Base-by-base conservation (phyloP, 345 rosid species). In the Pelargonium nanum region DNA sequence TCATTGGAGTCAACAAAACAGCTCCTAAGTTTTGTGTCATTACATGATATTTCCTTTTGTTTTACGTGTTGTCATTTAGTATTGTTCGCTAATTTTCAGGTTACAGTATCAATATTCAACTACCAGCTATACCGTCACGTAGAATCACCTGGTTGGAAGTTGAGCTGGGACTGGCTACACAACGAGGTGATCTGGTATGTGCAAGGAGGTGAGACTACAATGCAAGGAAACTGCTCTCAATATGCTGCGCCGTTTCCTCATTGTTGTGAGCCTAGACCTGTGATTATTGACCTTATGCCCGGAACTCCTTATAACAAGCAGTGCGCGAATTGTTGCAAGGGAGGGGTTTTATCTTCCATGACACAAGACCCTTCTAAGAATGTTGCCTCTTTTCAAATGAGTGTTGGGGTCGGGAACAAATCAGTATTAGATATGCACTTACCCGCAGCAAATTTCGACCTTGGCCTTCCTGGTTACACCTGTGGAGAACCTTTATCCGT, bases 171-270 rank as follows among this genome's bases (percentile, higher is more conserved):
- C 8, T 91, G 98, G 96, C 7, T 0, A 12, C 77, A 75, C 12
- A 58, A 78, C 4, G 83, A 86, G 70, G 98, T 78, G 40, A 91
- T 91, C 58, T 86, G 92, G 90, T 65, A 57, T 22, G 79, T 88
- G 81, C 58, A 22, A 60, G 98, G 96, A 59, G 98, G 95, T 0
- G 90, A 88, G 71, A 85, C 98, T 0, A 86, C 89, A 0, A 83
- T 83, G 64, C 98, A 88, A 81, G 95, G 98, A 6, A 81, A 91
- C 68, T 91, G 96, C 80, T 71, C 82, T 0, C 64, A 63, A 30
- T 83, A 81, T 74, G 75, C 56, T 30, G 74, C 44, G 9, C 51
- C 59, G 1, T 83, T 72, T 40, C 98, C 96, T 15, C 92, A 91
- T 48, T 83, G 87, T 4, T 91, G 98, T 32, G 87, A 82, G 22